A percentile compares a stretch with the other conserved stretches of the same genome.
Evolutionary conservation across 2,329 filamentous ascomycete genomes (phyloP).

Genomic region (Penicillium capsulatum): DNA sequence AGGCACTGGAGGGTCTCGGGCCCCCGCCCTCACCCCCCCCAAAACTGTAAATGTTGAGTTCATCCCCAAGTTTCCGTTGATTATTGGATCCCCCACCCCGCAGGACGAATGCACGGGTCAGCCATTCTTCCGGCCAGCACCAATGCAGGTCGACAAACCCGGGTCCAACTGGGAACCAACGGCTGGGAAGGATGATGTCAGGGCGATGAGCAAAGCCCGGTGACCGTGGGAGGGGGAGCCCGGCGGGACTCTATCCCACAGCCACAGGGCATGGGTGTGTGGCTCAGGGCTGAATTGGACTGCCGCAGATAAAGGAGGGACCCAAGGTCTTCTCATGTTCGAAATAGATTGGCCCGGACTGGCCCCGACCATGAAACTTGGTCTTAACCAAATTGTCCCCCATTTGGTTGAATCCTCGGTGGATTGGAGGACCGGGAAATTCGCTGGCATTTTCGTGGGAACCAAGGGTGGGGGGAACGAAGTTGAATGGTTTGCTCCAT

Average conservation of each 20-base stretch:
- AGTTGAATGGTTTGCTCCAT: slow-evolving; percentile 10
- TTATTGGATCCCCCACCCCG: slow-evolving; percentile 7
- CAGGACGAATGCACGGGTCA: slow-evolving; percentile 3
- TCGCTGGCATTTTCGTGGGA: neutral
- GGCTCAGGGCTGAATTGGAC: neutral
- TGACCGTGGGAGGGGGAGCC: neutral
- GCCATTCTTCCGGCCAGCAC: slow-evolving; percentile 4
- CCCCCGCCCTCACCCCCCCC: slow-evolving; percentile 11
- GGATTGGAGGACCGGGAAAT: neutral
- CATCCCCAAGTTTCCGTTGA: slow-evolving; percentile 1
- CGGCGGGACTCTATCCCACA: neutral
- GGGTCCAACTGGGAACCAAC: slow-evolving; percentile 1
- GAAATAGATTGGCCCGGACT: too few species aligned
- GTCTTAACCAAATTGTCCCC: too few species aligned
- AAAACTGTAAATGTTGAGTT: slow-evolving; percentile 15
- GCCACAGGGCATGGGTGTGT: neutral
- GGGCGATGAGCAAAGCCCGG: neutral
- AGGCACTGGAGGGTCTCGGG: slow-evolving; percentile 9
- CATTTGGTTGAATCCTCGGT: neutral
- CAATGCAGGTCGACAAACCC: slow-evolving; percentile 16
- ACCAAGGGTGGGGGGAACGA: slow-evolving; percentile 3
- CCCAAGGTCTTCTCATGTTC: too few species aligned
- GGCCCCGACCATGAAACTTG: too few species aligned
- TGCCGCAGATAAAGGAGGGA: neutral
- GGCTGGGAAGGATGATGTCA: slow-evolving; percentile 12